Percentiles rank a stretch among this genome's conserved stretches.
phyloP scores from a whole-genome alignment of 176 grass and related monocot genomes.

The Alloteropsis semialata region DNA sequence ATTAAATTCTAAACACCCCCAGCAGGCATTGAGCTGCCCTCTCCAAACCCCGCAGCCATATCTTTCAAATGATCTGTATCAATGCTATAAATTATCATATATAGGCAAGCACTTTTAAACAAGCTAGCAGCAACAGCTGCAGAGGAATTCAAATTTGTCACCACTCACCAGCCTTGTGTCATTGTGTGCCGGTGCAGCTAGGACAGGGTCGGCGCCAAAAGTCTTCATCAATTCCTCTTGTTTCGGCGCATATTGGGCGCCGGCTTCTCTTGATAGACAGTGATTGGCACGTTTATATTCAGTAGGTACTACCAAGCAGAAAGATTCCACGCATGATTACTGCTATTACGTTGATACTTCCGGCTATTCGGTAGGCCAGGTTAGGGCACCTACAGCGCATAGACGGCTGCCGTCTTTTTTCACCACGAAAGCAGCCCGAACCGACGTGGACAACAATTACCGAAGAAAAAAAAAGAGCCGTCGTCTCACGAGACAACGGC shows the following conservation, averaged over 20 bases:
- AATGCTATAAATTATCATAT: background rate
- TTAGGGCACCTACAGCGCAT: no score
- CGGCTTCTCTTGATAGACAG: slow-evolving; percentile 11
- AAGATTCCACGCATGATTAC: background rate
- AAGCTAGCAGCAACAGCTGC: background rate
- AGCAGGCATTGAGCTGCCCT: slow-evolving; percentile 11
- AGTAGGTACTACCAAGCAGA: slow-evolving; percentile 37
- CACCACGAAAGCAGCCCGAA: no score
- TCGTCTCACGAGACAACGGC: no score
- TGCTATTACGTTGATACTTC: background rate
- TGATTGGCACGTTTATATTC: slow-evolving; percentile 24
- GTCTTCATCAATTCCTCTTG: slow-evolving; percentile 22
- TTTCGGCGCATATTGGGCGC: slow-evolving; percentile 39
- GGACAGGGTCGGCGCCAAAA: background rate
- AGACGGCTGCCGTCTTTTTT: no score
- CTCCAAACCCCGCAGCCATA: slow-evolving; percentile 13
- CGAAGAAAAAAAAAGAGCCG: no score
- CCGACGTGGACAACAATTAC: no score
- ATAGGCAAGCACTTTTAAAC: background rate
- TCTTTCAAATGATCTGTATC: background rate
- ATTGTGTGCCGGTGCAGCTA: background rate
- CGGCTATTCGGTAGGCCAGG: slow-evolving; percentile 12
- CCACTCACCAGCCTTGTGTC: no score
- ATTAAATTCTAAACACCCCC: background rate
- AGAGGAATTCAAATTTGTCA: slow-evolving; percentile 29